Evolutionary conservation across 768 basidiomycete species (phyloP).

Genomic region (Fibroporia radiculosa): DNA sequence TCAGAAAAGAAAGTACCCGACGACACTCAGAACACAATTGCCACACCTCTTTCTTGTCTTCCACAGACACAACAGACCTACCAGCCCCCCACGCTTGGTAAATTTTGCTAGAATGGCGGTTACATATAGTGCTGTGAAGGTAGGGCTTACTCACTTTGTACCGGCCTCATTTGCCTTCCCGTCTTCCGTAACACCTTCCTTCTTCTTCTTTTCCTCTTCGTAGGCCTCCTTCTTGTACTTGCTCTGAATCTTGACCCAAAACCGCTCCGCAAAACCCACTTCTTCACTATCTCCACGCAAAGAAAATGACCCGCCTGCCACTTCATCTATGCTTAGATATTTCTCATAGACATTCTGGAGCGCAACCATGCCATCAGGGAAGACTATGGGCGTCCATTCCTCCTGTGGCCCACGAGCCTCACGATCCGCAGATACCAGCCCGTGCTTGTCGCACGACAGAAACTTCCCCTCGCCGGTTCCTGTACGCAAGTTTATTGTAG

Average conservation of each 20-base stretch:
- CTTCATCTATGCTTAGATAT: conserved; percentile 78
- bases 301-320: conserved; percentile 72
- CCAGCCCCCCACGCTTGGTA: conserved; percentile 86
- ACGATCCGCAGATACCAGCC: conserved; percentile 73
- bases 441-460: conserved; percentile 80
- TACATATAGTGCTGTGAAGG: conserved; percentile 1
- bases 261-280: conserved; percentile 79
- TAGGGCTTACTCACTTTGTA: conserved; percentile 50
- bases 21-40: conserved; percentile 4
- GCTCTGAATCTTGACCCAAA: conserved; percentile 84
- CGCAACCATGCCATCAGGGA: conserved; percentile 80
- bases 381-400: conserved; percentile 83
- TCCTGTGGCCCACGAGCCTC: conserved; percentile 92
- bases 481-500: conserved; percentile 80
- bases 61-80: conserved; percentile 55
- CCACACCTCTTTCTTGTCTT: conserved; percentile 68
- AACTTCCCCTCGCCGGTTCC: conserved; percentile 89
- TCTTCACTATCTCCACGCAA: conserved; percentile 81
- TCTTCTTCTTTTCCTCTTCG: conserved; percentile 45
- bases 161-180: conserved; percentile 57
- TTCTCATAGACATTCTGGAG: conserved; percentile 88
- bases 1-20: background rate
- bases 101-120: conserved; percentile 38
- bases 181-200: conserved; percentile 28
- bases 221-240: conserved; percentile 84